phyloP scores from a whole-genome alignment of 176 grass and related monocot genomes.

The Bothriochloa decipiens region DNA sequence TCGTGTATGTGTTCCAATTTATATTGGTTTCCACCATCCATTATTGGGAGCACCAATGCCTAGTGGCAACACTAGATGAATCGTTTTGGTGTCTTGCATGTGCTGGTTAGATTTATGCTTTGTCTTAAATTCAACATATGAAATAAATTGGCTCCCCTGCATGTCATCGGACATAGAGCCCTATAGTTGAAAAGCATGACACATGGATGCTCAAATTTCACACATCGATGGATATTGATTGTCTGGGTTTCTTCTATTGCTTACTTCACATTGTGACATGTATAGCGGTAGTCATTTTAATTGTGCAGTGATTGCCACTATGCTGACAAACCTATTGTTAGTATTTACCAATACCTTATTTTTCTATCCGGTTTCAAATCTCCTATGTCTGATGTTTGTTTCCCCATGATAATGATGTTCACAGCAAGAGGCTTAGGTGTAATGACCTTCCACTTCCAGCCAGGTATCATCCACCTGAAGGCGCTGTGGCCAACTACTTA shows the following conservation, averaged over 20 bases:
- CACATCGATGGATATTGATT: not conserved
- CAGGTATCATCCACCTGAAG: slow-evolving; percentile 29
- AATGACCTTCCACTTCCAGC: slow-evolving; percentile 16
- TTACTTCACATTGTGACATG: not conserved
- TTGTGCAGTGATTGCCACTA: not conserved
- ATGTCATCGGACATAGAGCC: not conserved
- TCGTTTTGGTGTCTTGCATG: not conserved
- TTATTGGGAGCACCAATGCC: not conserved
- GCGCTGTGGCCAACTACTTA: slow-evolving; percentile 51
- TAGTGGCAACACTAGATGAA: not conserved
- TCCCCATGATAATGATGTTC: slow-evolving; percentile 10
- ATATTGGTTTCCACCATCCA: not conserved
- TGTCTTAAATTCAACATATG: not conserved
- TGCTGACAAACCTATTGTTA: not conserved
- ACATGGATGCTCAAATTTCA: not conserved
- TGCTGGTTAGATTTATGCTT: not conserved
- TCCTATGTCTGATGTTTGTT: slow-evolving; percentile 2
- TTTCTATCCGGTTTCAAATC: slow-evolving; percentile 11
- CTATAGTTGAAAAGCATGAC: not conserved
- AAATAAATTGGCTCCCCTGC: not conserved
- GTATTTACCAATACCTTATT: not conserved
- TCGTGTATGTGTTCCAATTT: not conserved
- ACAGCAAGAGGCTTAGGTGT: slow-evolving; percentile 42
- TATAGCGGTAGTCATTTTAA: not conserved
- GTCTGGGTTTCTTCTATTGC: not conserved